Evolutionary conservation across 2,329 filamentous ascomycete species (phyloP).

Genomic region (Aspergillus glaucus): DNA sequence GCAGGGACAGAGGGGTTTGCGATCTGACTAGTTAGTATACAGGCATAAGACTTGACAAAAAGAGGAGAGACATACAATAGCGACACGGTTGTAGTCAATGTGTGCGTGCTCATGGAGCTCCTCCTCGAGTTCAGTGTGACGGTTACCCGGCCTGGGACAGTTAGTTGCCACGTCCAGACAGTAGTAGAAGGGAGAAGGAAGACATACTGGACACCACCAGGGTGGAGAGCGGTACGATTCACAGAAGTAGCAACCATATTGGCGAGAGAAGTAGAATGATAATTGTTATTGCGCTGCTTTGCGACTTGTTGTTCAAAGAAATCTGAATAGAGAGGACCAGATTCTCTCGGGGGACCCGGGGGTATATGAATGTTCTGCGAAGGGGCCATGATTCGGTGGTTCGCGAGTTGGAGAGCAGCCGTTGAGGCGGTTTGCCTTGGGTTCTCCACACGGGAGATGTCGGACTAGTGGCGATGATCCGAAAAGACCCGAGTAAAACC

Average conservation of each 20-base stretch:
- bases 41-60: too few relatives aligned
- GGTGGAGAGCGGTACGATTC: conserved; percentile 91
- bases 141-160: conserved; percentile 61
- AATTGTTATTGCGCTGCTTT: conserved; percentile 54
- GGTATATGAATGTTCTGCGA: conserved; percentile 40
- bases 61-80: conserved; percentile 64
- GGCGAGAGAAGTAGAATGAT: conserved; percentile 52
- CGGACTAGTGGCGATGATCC: conserved; percentile 27
- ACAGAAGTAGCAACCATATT: conserved; percentile 53
- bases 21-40: conserved; percentile 39
- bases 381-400: conserved; percentile 25
- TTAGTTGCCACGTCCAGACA: conserved; percentile 8
- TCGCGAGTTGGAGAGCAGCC: conserved; percentile 19
- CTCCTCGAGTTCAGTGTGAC: conserved; percentile 97
- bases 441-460: conserved; percentile 40
- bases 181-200: conserved; percentile 7
- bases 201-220: conserved; percentile 80
- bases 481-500: conserved; percentile 26
- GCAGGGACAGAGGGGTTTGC: conserved; percentile 93
- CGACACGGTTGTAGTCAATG: conserved; percentile 98
- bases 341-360: conserved; percentile 35
- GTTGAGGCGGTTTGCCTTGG: conserved; percentile 16
- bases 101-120: conserved; percentile 95
- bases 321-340: conserved; percentile 47
- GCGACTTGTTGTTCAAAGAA: conserved; percentile 53